Evolutionary conservation across 2,329 filamentous ascomycete species (phyloP).

Genomic region (Ophiostoma tasmaniense): DNA sequence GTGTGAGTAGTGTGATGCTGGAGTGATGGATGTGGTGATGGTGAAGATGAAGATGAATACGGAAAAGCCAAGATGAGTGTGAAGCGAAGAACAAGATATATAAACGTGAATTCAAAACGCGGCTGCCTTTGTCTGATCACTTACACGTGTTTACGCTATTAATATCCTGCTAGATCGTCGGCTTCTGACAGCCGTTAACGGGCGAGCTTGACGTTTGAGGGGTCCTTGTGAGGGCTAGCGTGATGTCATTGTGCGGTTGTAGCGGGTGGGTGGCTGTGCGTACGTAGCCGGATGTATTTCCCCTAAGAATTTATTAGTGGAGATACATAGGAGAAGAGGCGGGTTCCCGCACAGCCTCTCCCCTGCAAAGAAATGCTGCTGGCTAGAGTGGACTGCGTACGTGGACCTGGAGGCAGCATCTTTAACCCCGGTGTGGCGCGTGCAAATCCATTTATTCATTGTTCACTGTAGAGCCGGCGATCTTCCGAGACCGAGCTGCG

Average conservation of each 20-base stretch:
- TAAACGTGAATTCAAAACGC: neutral
- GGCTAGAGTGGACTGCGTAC: neutral
- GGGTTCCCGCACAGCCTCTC: neutral
- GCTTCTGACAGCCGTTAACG: neutral
- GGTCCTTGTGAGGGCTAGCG: neutral
- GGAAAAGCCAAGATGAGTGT: neutral
- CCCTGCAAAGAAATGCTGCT: neutral
- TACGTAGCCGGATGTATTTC: neutral
- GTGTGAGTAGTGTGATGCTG: neutral
- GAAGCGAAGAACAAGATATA: neutral
- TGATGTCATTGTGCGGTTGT: slow-evolving; percentile 2
- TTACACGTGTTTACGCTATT: neutral
- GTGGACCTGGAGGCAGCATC: neutral
- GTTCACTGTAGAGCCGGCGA: neutral
- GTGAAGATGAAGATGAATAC: neutral
- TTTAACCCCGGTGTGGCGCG: neutral
- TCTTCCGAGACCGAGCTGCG: neutral
- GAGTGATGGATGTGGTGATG: neutral
- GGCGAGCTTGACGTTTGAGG: neutral
- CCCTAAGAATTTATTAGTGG: neutral
- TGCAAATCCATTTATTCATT: neutral
- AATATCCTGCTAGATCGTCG: neutral
- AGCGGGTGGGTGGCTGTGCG: slow-evolving; percentile 1
- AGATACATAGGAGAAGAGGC: neutral
- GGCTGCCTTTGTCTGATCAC: neutral